These are phyloP conservation scores for Neofusicoccum ribis DNA, from an alignment of 2,329 filamentous ascomycete species.

Conservation along the genomic window DNA sequence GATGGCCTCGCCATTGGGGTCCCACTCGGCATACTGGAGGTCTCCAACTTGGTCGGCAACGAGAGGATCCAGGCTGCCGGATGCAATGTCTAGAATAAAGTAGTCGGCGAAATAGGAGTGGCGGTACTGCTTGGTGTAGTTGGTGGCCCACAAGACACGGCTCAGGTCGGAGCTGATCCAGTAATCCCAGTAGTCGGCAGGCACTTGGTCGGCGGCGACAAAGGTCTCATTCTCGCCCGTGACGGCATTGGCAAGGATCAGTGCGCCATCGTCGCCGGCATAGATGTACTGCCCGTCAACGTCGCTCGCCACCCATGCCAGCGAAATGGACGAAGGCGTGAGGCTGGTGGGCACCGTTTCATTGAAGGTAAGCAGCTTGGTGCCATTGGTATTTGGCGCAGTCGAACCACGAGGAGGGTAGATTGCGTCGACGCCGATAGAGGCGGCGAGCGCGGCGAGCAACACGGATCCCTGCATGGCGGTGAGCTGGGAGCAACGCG, in stretches of 20 bases:
- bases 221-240: slow-evolving; percentile 59
- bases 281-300: slow-evolving; percentile 65
- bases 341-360: slow-evolving; percentile 46
- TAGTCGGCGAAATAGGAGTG: slow-evolving; percentile 70
- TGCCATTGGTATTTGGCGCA: slow-evolving; percentile 58
- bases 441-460: slow-evolving; percentile 30
- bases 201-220: slow-evolving; percentile 59
- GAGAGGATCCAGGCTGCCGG: slow-evolving; percentile 56
- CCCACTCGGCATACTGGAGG: slow-evolving; percentile 67
- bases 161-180: slow-evolving; percentile 62
- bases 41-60: slow-evolving; percentile 62
- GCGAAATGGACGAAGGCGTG: slow-evolving; percentile 40
- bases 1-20: slow-evolving; percentile 58
- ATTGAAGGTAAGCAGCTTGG: slow-evolving; percentile 61
- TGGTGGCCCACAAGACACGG: slow-evolving; percentile 62
- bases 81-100: slow-evolving; percentile 62
- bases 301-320: slow-evolving; percentile 58
- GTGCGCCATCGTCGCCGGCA: slow-evolving; percentile 45
- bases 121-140: slow-evolving; percentile 68
- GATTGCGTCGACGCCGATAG: slow-evolving; percentile 34
- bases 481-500: neutral
- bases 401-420: slow-evolving; percentile 56
- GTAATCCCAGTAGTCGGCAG: slow-evolving; percentile 57
- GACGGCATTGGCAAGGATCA: slow-evolving; percentile 63
- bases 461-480: neutral